Conservation (phyloP, 192 early-diverging fungal genomes). For the Podila clonocystis region DNA sequence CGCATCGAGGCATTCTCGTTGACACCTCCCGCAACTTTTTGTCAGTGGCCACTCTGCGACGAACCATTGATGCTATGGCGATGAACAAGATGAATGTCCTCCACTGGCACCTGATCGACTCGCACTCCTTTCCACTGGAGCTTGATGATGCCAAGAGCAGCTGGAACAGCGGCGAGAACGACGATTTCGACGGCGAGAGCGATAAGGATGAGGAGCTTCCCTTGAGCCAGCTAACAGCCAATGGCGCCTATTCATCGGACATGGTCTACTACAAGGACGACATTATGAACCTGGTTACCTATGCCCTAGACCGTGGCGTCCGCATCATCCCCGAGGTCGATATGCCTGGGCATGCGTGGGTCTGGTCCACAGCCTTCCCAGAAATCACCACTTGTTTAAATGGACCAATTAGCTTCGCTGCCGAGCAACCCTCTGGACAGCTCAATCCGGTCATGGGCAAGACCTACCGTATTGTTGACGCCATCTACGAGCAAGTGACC, state of each 20-base stretch:
- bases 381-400: conserved; percentile 66
- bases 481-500: conserved; percentile 74
- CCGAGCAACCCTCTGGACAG: conserved; percentile 86
- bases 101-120: conserved; percentile 85
- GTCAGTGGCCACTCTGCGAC: conserved; percentile 66
- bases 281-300: conserved; percentile 73
- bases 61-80: conserved; percentile 81
- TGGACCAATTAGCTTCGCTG: conserved; percentile 56
- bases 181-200: not conserved
- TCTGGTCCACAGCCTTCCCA: conserved; percentile 55
- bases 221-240: conserved; percentile 61
- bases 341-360: conserved; percentile 85
- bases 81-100: conserved; percentile 87
- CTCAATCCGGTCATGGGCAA: conserved; percentile 73
- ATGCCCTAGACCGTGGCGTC: conserved; percentile 77
- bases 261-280: conserved; percentile 82
- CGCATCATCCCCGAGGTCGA: conserved; percentile 94
- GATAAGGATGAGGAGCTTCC: conserved; percentile 52
- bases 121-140: conserved; percentile 76
- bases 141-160: conserved; percentile 46
- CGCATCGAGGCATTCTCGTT: conserved; percentile 75
- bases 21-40: conserved; percentile 82
- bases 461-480: conserved; percentile 69
- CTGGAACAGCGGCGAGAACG: not conserved
- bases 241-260: conserved; percentile 71